Evolutionary conservation across 225 moss, liverwort and hornwort genomes (phyloP).

Genomic region (Asterella californica): DNA sequence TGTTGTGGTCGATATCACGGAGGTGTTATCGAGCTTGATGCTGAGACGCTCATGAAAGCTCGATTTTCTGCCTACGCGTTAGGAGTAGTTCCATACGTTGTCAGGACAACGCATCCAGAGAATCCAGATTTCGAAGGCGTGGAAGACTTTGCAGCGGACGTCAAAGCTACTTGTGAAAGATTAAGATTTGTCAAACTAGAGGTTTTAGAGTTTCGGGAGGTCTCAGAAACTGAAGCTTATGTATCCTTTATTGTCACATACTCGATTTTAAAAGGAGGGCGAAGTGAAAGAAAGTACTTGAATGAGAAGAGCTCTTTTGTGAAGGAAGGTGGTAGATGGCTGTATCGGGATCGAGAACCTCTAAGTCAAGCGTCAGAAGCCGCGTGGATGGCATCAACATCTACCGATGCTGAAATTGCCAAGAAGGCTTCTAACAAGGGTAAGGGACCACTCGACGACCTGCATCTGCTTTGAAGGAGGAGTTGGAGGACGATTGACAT

Average conservation of each 20-base stretch:
- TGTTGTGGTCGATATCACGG: slow-evolving; percentile 74
- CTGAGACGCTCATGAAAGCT: slow-evolving; percentile 69
- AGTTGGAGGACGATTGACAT: not conserved
- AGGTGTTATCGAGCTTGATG: slow-evolving; percentile 68
- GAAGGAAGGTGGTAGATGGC: slow-evolving; percentile 60
- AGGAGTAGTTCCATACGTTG: slow-evolving; percentile 64
- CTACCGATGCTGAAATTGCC: slow-evolving; percentile 37
- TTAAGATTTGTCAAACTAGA: slow-evolving; percentile 69
- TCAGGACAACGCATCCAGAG: slow-evolving; percentile 67
- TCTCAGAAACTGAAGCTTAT: slow-evolving; percentile 59
- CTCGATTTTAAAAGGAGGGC: slow-evolving; percentile 58
- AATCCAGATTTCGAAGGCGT: slow-evolving; percentile 68
- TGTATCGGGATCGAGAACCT: slow-evolving; percentile 52
- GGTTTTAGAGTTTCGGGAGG: slow-evolving; percentile 48
- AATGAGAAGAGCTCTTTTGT: slow-evolving; percentile 71
- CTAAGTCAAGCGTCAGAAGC: slow-evolving; percentile 67
- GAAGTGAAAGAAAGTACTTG: slow-evolving; percentile 67
- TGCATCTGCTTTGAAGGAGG: not conserved
- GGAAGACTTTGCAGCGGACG: slow-evolving; percentile 58
- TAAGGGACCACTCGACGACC: slow-evolving; percentile 16
- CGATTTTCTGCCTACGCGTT: slow-evolving; percentile 65
- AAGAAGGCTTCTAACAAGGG: slow-evolving; percentile 43
- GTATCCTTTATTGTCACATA: slow-evolving; percentile 73
- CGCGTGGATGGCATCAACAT: slow-evolving; percentile 58
- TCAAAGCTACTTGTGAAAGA: slow-evolving; percentile 65